phyloP scores from a whole-genome alignment of 768 basidiomycete genomes.

The Infundibulicybe gibba region DNA sequence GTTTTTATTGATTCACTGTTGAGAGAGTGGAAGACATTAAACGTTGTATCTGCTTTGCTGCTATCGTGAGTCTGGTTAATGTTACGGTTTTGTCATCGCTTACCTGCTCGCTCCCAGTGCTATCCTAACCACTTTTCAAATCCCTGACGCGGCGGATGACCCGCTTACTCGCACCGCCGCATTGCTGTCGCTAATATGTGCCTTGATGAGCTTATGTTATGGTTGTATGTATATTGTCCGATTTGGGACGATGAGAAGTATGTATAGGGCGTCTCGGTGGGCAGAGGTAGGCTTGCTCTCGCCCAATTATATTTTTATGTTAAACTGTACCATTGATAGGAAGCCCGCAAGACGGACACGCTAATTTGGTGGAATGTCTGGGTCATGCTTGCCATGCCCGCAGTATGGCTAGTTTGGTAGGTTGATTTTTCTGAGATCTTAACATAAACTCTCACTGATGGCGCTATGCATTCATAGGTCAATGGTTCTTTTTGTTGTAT shows the following conservation, averaged over 20 bases:
- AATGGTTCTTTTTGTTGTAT: conserved; percentile 50
- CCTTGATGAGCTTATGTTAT: conserved; percentile 54
- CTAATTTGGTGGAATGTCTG: conserved; percentile 55
- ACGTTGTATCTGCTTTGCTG: conserved; percentile 14
- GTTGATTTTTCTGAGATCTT: conserved; percentile 24
- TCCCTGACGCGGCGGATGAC: conserved; percentile 35
- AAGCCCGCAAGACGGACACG: conserved; percentile 35
- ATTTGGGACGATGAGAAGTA: conserved; percentile 59
- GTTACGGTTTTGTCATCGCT: not conserved
- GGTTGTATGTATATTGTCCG: conserved; percentile 60
- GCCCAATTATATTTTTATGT: not conserved
- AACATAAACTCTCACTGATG: conserved; percentile 17
- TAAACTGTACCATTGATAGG: conserved; percentile 27
- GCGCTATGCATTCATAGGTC: conserved; percentile 44
- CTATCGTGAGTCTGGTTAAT: conserved; percentile 6
- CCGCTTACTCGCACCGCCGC: conserved; percentile 50
- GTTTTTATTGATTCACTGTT: conserved; percentile 14
- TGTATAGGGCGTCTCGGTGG: conserved; percentile 59
- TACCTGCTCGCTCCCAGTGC: conserved; percentile 5
- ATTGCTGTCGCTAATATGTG: conserved; percentile 50
- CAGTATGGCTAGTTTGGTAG: conserved; percentile 58
- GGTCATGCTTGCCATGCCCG: conserved; percentile 60
- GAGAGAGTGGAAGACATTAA: conserved; percentile 15
- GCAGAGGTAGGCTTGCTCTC: conserved; percentile 41
- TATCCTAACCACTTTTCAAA: conserved; percentile 17